Percentiles rank a stretch among this genome's conserved stretches.
Conservation (phyloP, 306 rosid species). For the Quercus robur region DNA sequence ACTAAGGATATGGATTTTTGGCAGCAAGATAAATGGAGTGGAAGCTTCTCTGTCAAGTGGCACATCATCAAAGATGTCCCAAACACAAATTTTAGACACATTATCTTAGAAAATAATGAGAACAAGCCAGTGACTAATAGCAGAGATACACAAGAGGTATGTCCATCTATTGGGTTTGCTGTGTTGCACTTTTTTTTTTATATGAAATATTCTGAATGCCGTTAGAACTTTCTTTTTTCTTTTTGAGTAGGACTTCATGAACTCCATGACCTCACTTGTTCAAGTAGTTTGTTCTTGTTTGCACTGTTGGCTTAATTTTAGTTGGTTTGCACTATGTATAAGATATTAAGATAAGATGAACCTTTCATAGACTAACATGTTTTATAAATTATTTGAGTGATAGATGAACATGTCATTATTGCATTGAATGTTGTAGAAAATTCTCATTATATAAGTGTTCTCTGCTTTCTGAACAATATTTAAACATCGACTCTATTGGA, state of each 20-base stretch:
- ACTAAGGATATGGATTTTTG: constrained; percentile 89
- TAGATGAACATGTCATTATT: background rate
- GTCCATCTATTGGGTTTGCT: background rate
- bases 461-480: too few species aligned
- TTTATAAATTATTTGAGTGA: background rate
- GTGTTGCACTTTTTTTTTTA: background rate
- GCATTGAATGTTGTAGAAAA: background rate
- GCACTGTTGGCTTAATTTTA: background rate
- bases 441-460: too few species aligned
- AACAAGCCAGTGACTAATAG: constrained; percentile 97
- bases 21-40: constrained; percentile 99
- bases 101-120: constrained; percentile 85
- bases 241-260: background rate
- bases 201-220: background rate
- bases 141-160: constrained; percentile 95
- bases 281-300: background rate
- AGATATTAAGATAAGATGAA: background rate
- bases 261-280: background rate
- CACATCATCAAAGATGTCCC: constrained; percentile 84
- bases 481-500: too few species aligned
- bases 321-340: background rate
- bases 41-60: constrained; percentile 95
- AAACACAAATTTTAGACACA: constrained; percentile 77
- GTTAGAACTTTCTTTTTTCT: background rate
- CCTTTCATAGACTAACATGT: background rate